These are phyloP conservation scores for Nicotiana paniculata DNA, from an alignment of 257 asterid species.

Conservation along the genomic window DNA sequence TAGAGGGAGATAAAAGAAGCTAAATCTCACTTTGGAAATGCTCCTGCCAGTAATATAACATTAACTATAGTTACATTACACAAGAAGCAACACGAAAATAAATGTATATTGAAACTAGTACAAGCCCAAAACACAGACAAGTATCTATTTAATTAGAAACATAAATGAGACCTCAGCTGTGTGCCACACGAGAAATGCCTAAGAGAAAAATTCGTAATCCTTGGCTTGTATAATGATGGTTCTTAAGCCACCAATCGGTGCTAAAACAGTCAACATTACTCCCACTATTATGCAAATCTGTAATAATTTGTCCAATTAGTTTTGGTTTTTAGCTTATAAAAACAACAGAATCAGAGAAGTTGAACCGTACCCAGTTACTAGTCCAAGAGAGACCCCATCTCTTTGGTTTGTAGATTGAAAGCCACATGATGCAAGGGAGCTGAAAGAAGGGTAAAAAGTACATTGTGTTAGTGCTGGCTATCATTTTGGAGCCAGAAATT, in stretches of 20 bases:
- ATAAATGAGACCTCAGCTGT: not conserved
- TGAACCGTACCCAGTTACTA: conserved; percentile 34
- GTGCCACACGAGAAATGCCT: not conserved
- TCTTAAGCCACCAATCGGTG: conserved; percentile 47
- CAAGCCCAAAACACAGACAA: no score
- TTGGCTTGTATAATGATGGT: conserved; percentile 31
- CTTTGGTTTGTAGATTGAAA: conserved; percentile 33
- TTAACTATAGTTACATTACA: no score
- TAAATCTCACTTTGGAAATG: no score
- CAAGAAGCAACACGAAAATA: no score
- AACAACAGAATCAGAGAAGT: not conserved
- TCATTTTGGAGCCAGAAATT: not conserved
- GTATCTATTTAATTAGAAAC: no score
- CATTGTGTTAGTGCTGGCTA: not conserved
- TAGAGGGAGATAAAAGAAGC: no score
- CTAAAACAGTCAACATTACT: conserved; percentile 32
- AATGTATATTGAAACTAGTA: no score
- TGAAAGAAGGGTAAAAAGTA: conserved; percentile 8
- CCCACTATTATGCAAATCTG: conserved; percentile 47
- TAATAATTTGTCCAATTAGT: not conserved
- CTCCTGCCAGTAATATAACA: no score
- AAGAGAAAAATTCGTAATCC: conserved; percentile 32
- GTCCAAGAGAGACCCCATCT: conserved; percentile 37
- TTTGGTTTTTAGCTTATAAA: not conserved
- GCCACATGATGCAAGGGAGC: conserved; percentile 52